A percentile compares a stretch with the other conserved stretches of the same genome.
Evolutionary conservation across 2,329 filamentous ascomycete species (phyloP).

Genomic region (Colletotrichum magnum): DNA sequence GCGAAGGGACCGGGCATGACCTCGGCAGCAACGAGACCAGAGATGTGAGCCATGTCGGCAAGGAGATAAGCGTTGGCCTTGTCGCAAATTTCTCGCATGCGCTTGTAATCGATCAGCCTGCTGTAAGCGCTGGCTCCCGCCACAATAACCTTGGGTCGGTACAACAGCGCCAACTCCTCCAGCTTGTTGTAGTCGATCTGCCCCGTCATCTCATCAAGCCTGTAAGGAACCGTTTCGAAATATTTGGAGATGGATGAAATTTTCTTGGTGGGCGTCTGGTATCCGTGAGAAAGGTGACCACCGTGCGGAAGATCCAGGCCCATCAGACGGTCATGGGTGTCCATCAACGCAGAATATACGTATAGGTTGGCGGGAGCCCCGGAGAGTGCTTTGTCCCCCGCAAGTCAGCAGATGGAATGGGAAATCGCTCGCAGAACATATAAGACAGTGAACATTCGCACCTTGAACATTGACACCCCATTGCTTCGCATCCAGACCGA

Average conservation of each 20-base stretch:
- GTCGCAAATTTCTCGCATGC: constrained; percentile 91
- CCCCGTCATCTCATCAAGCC: constrained; percentile 89
- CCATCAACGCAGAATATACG: constrained; percentile 94
- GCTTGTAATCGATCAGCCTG: constrained; percentile 93
- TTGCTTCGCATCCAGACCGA: constrained; percentile 84
- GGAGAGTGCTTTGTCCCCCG: constrained; percentile 75
- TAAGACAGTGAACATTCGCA: neutral
- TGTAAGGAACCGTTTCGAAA: constrained; percentile 98
- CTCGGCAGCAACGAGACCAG: constrained; percentile 91
- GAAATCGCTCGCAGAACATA: no score
- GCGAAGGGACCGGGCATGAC: constrained; percentile 92
- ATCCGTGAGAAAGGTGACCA: constrained; percentile 95
- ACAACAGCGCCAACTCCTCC: constrained; percentile 87
- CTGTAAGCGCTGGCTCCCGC: constrained; percentile 97
- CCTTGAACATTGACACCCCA: constrained; percentile 96
- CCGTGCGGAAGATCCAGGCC: constrained; percentile 96
- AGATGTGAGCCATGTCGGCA: constrained; percentile 98
- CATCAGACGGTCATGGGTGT: constrained; percentile 96
- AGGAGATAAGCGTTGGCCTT: constrained; percentile 94
- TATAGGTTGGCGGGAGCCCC: constrained; percentile 84
- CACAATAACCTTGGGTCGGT: constrained; percentile 95
- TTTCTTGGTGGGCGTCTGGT: constrained; percentile 93
- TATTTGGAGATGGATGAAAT: constrained; percentile 99
- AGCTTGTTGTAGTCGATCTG: constrained; percentile 95
- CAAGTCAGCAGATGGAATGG: constrained; percentile 29